Conservation (phyloP, 768 basidiomycete species). For the Lactarius hengduanensis region DNA sequence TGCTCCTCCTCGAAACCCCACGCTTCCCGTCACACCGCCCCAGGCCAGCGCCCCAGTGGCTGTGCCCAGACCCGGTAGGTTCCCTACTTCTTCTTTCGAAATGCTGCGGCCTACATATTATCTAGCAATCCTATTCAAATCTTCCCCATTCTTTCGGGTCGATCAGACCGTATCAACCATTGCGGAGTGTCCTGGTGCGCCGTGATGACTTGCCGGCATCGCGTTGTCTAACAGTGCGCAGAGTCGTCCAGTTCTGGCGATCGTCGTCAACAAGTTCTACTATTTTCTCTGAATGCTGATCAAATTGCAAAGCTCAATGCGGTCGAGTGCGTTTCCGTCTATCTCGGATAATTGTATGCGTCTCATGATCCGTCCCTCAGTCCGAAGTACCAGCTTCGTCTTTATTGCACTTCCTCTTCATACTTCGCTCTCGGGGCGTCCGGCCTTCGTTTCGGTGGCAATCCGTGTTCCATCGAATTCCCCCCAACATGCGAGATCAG, state of each 20-base stretch:
- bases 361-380: conserved; percentile 37
- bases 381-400: conserved; percentile 71
- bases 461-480: conserved; percentile 82
- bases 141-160: conserved; percentile 73
- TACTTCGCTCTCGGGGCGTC: conserved; percentile 55
- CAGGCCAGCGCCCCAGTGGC: conserved; percentile 2
- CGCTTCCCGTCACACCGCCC: conserved; percentile 15
- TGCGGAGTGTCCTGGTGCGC: conserved; percentile 75
- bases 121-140: conserved; percentile 71
- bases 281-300: conserved; percentile 65
- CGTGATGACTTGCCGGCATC: background rate
- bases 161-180: conserved; percentile 64
- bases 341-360: background rate
- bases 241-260: conserved; percentile 80
- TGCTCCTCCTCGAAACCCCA: conserved; percentile 18
- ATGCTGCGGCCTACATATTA: conserved; percentile 23
- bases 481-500: conserved; percentile 90
- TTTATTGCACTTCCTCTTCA: conserved; percentile 86
- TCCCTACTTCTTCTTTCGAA: background rate
- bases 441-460: conserved; percentile 50
- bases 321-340: conserved; percentile 34
- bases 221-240: conserved; percentile 33
- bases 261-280: conserved; percentile 59
- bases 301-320: conserved; percentile 59
- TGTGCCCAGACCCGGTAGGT: conserved; percentile 12